Evolutionary conservation across 768 basidiomycete genomes (phyloP), one percentile per base, ranked within the genome.

Genomic region (Russula earlei): DNA sequence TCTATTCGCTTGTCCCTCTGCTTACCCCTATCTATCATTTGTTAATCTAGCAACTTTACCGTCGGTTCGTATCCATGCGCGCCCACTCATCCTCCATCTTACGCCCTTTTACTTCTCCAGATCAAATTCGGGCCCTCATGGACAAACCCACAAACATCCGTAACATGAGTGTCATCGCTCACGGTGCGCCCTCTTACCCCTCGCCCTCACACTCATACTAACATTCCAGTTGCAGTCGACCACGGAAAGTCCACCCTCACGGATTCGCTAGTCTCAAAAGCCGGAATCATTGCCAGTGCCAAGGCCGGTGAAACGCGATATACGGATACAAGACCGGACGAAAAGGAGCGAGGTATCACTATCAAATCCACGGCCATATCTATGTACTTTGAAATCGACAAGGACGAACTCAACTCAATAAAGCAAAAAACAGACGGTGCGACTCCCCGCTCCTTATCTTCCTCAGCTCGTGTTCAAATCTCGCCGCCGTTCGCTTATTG

Each of bases 211-310:
- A 62, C 64, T 29, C 15, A 45, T 37, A 20, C 34, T 58, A 37
- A 45, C 31, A 9, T 6, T 1, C 7, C 22, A 36, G 29, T 45
- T 58, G 10, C 67, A 91, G 96, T 99, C 82, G 96, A 99, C 75
- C 96, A 99, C 77, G 96, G 96, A 77, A 99, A 99, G 75, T 99
- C 96, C 54, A 99, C 96, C 66, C 84, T 99, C 65, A 97, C 96
- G 64, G 96, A 99, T 74, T 97, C 95, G 40, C 80, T 99, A 43
- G 94, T 99, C 69, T 94, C 95, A 62, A 98, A 98, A 78, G 96
- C 96, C 61, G 96, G 96, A 81, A 99, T 99, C 71, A 97, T 99
- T 66, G 95, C 96, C 59, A 75, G 78, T 41, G 76, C 91, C 67
- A 95, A 96, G 71, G 91, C 96, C 58, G 96, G 96, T 69, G 92